Evolutionary conservation across 108 stramenopile genomes (phyloP).

Genomic region (Epipyxis sp.): DNA sequence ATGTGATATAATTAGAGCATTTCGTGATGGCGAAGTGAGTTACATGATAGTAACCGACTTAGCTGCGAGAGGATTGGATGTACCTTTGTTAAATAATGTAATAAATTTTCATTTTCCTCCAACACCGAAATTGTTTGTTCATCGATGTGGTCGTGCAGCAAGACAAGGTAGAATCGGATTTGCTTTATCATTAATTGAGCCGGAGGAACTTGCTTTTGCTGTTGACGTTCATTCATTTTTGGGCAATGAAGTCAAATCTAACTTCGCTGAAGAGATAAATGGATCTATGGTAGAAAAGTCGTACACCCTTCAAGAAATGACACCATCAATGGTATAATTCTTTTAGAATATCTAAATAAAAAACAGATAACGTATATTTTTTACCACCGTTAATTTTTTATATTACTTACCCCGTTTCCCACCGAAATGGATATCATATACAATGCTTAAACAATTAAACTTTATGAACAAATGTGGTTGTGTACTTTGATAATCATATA

Average conservation of each 20-base stretch:
- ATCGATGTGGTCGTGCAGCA: slow-evolving; percentile 87
- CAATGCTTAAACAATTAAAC: too few species aligned
- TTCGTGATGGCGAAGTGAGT: slow-evolving; percentile 42
- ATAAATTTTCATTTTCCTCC: slow-evolving; percentile 94
- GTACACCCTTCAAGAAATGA: too few species aligned
- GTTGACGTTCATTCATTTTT: slow-evolving; percentile 91
- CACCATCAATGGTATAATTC: too few species aligned
- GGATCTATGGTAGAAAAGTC: too few species aligned
- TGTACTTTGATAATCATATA: too few species aligned
- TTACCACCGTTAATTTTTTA: too few species aligned
- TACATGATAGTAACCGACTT: slow-evolving; percentile 96
- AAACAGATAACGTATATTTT: too few species aligned
- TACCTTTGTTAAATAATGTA: slow-evolving; percentile 95
- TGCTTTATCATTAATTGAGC: slow-evolving; percentile 87
- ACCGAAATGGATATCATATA: too few species aligned
- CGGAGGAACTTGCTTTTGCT: slow-evolving; percentile 95
- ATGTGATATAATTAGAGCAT: slow-evolving; percentile 16
- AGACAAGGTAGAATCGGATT: slow-evolving; percentile 80
- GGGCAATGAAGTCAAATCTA: slow-evolving; percentile 64
- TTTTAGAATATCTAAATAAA: too few species aligned
- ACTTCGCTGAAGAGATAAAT: slow-evolving; percentile 39
- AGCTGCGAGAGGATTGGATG: slow-evolving; percentile 94
- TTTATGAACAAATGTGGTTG: too few species aligned
- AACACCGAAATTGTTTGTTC: slow-evolving; percentile 87
- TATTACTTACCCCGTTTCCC: too few species aligned